Conservation (phyloP, 768 basidiomycete genomes). For the Naganishia friedmannii region DNA sequence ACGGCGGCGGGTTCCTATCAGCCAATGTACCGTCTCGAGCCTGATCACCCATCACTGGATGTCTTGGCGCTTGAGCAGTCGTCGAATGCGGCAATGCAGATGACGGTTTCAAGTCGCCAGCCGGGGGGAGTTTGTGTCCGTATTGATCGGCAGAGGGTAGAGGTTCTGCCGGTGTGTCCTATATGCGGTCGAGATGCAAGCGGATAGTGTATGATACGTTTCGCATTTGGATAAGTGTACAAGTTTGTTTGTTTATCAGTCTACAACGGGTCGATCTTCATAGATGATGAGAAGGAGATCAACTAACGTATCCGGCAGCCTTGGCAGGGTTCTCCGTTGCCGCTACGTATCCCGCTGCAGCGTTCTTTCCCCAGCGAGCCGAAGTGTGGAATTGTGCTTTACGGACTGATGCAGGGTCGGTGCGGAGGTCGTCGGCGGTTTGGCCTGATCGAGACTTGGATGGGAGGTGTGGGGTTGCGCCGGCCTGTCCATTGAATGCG, state of each 20-base stretch:
- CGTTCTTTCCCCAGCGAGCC: conserved; percentile 22
- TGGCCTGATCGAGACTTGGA: conserved; percentile 30
- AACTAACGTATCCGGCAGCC: conserved; percentile 26
- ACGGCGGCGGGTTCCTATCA: conserved; percentile 43
- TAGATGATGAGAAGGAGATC: background rate
- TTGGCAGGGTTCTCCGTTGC: conserved; percentile 16
- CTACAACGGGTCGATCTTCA: background rate
- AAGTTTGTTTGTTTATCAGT: conserved; percentile 10
- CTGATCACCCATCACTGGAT: conserved; percentile 37
- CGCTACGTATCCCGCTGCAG: conserved; percentile 26
- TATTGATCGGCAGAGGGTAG: conserved; percentile 34
- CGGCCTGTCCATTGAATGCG: conserved; percentile 30
- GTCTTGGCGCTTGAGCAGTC: conserved; percentile 44
- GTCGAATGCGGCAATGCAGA: conserved; percentile 37
- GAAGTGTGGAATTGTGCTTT: conserved; percentile 40
- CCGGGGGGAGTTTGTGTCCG: conserved; percentile 32
- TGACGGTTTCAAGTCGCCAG: conserved; percentile 36
- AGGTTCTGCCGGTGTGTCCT: conserved; percentile 36
- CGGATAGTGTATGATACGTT: background rate
- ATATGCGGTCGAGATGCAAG: background rate
- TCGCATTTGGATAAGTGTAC: background rate
- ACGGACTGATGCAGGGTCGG: conserved; percentile 22
- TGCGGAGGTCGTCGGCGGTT: conserved; percentile 14
- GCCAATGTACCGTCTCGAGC: conserved; percentile 43
- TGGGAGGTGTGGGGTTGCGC: conserved; percentile 41